Base-by-base conservation (phyloP, 108 stramenopile species). In the Pseudonitzschia multiseries region DNA sequence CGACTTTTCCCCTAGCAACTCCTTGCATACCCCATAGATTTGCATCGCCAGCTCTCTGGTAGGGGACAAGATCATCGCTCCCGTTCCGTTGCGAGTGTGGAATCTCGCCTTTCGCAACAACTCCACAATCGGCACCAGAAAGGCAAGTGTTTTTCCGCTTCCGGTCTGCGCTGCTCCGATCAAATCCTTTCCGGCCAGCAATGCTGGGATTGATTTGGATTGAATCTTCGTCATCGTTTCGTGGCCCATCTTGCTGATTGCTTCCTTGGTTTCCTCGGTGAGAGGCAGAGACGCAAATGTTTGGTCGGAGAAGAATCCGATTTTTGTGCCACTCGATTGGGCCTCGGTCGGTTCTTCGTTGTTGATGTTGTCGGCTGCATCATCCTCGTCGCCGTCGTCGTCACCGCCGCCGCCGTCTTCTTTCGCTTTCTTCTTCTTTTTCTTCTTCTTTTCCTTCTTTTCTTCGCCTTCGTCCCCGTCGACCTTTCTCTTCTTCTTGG, bases 151-250 rank as follows among this genome's bases (percentile, higher is more conserved):
- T 72, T 99, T 99, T 22, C 99, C 99, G 48, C 83, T 86, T 29
- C 99, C 99, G 0, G 99, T 99, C 76, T 99, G 96, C 69, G 99
- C 99, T 15, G 97, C 97, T 22, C 97, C 99, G 75, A 99, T 95
- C 54, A 99, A 65, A 72, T 99, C 99, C 67, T 96, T 95, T 12
- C 99, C 99, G 2, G 82, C 57, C 24, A 99, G 87, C 20, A 98
- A 86, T 28, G 96, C 72, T 0, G 99, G 97, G 69, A 99, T 98
- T 32, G 97, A 83, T 79, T 85, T 88, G 60, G 89, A 80, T 86
- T 99, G 98, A 76, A 99, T 96, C 74, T 99, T 93, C 8, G 99
- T 98, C 92, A 97, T 96, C 40, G 51, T 67, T 43, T 71, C 74
- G 51, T 80, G 40, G 0, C 87, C 90, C 80, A 97, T 78, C 10